Evolutionary conservation across 345 rosid genomes (phyloP), one percentile per base, ranked within the genome.

Genomic region (Aquilaria malaccensis): DNA sequence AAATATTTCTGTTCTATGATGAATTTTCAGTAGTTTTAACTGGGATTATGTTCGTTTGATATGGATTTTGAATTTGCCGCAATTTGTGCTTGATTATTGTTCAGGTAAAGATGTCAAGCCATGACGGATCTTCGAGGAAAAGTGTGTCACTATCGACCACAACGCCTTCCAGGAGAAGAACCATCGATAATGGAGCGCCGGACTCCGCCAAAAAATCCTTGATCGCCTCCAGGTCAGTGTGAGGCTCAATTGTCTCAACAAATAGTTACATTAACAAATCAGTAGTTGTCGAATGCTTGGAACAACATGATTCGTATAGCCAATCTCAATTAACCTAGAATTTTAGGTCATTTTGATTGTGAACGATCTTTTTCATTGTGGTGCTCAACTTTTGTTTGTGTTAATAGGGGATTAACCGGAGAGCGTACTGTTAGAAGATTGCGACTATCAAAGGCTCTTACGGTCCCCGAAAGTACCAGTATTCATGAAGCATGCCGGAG

Each of bases 401-500:
- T 37, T 9, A 67, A 67, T 75, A 91, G 97, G 80, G 82, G 86
- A 66, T 70, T 84, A 45, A 79, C 91, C 13, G 96, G 94, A 61
- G 96, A 91, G 75, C 78, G 96, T 56, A 91, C 97, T 13, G 97
- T 91, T 32, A 88, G 80, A 56, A 72, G 96, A 11, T 66, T 91
- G 73, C 81, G 96, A 52, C 62, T 91, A 49, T 91, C 94, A 9
- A 91, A 83, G 76, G 97, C 96, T 29, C 85, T 91, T 62, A 91
- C 96, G 0, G 79, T 88, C 0, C 97, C 97, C 22, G 96, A 90
- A 47, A 88, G 69, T 4, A 91, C 94, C 11, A 88, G 72, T 62
- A 70, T 88, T 47, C 71, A 75, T 49, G 96, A 91, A 62, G 97
- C 97, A 68, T 88, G 97, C 69, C 83, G 87, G 58, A 71, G 94